Conservation (phyloP, 345 rosid genomes). For the Euphorbia lathyris region DNA sequence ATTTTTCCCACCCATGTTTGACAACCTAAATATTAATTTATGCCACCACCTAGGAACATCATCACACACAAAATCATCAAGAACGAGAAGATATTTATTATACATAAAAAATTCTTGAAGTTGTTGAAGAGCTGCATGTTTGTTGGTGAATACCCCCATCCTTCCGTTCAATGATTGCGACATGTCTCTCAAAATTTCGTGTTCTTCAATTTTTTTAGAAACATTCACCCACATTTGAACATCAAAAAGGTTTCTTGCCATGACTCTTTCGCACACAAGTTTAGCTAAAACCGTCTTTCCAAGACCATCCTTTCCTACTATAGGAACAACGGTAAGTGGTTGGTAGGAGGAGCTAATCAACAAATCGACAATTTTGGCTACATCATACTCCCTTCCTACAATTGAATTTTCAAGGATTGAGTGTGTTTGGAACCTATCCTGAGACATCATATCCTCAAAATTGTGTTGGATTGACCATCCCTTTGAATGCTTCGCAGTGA, state of each 20-base stretch:
- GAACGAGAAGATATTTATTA: no score
- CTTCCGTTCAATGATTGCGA: no score
- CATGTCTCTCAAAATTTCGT: no score
- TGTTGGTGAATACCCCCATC: no score
- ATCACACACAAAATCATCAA: no score
- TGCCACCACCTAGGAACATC: no score
- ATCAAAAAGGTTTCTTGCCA: neutral
- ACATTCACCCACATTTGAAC: neutral
- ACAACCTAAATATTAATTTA: no score
- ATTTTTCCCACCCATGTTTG: neutral
- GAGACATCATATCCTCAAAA: neutral
- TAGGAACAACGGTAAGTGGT: slow-evolving; percentile 6
- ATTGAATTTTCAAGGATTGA: neutral
- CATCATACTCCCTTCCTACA: neutral
- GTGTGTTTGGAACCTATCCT: neutral
- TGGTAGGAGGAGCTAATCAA: slow-evolving; percentile 2
- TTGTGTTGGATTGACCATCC: neutral
- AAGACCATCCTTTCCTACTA: slow-evolving; percentile 26
- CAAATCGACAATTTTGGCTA: neutral
- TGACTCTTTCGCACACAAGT: neutral
- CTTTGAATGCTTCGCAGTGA: neutral
- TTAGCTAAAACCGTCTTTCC: slow-evolving; percentile 29
- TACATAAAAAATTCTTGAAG: no score
- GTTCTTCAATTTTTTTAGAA: no score
- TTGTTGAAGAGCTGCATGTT: no score